Percentiles rank a stretch among this genome's conserved stretches.
Evolutionary conservation across 129 eudicot species (phyloP).

Genomic region (Glebionis coronaria): DNA sequence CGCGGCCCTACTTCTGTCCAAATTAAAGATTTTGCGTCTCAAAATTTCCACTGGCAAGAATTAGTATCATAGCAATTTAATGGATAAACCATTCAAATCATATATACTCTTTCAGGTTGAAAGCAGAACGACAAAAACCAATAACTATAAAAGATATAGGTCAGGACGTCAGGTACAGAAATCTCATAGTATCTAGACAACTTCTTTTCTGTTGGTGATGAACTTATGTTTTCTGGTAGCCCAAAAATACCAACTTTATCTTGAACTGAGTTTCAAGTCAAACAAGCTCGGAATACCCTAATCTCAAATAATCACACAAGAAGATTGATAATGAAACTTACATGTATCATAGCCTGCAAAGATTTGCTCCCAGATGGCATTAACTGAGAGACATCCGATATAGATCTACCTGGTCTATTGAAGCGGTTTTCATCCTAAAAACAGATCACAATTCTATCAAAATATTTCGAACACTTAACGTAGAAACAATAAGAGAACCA

Average conservation of each 20-base stretch:
- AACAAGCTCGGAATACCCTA: constrained; percentile 3
- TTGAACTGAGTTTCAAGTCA: not conserved
- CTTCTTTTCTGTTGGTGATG: no score
- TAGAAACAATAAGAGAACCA: constrained; percentile 9
- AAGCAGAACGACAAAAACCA: no score
- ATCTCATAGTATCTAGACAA: no score
- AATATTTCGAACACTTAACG: constrained; percentile 14
- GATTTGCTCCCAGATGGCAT: constrained; percentile 46
- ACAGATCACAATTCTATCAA: constrained; percentile 7
- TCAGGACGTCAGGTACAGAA: no score
- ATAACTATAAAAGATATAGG: no score
- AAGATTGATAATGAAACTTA: constrained; percentile 28
- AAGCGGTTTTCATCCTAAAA: constrained; percentile 45
- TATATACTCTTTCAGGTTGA: no score
- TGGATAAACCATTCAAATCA: no score
- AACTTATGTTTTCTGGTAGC: no score
- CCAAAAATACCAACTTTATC: not conserved
- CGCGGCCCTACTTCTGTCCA: no score
- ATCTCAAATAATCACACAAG: not conserved
- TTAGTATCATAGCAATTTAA: no score
- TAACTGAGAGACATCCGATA: constrained; percentile 40
- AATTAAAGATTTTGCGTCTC: no score
- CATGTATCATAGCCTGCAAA: constrained; percentile 40
- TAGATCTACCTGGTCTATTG: constrained; percentile 41
- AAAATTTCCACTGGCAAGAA: no score